phyloP scores from a whole-genome alignment of 257 asterid species.

The Nicotiana benthamiana region DNA sequence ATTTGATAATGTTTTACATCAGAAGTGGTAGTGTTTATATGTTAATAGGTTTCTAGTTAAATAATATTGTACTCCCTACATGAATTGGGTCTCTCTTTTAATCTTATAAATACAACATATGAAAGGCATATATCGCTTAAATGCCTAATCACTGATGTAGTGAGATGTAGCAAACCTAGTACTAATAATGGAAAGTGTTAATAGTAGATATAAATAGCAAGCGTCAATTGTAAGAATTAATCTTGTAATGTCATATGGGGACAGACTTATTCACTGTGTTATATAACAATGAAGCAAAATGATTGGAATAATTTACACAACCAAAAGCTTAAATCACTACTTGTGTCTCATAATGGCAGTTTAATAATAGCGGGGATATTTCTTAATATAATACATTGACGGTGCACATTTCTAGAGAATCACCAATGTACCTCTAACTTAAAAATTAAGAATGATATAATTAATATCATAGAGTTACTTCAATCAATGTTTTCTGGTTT shows the following conservation, averaged over 20 bases:
- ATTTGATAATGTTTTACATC: too few relatives aligned
- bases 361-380: not conserved
- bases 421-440: not conserved
- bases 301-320: not conserved
- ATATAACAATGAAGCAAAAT: slow-evolving; percentile 10
- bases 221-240: not conserved
- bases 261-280: slow-evolving; percentile 8
- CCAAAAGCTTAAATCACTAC: not conserved
- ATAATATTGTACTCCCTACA: not conserved
- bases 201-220: not conserved
- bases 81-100: not conserved
- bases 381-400: not conserved
- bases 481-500: not conserved
- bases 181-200: not conserved
- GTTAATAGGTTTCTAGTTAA: not conserved
- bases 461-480: not conserved
- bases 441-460: not conserved
- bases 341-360: slow-evolving; percentile 9
- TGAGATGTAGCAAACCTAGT: not conserved
- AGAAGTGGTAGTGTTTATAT: not conserved
- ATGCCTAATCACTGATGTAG: not conserved
- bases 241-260: not conserved
- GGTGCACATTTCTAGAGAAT: slow-evolving; percentile 1
- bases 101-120: not conserved
- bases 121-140: not conserved